phyloP scores from a whole-genome alignment of 1,284 basidiomycete species.

The Vanrija sp. region DNA sequence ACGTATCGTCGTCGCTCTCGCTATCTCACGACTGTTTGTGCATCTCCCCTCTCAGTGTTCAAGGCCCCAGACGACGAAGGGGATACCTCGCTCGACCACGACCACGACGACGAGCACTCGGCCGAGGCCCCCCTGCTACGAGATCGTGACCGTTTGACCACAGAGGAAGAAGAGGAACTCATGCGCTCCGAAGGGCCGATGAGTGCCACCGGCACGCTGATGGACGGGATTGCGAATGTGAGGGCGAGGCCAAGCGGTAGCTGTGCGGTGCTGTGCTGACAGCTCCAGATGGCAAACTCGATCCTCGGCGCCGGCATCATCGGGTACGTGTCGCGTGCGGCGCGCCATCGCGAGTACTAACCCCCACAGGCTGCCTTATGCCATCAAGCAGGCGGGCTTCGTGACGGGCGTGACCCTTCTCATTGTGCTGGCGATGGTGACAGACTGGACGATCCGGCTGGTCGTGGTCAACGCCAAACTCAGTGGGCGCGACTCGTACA shows the following conservation, averaged over 20 bases:
- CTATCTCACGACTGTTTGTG: too few relatives aligned
- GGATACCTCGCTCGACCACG: conserved; percentile 7
- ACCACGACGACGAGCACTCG: conserved; percentile 27
- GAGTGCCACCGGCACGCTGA: conserved; percentile 35
- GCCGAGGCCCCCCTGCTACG: conserved; percentile 24
- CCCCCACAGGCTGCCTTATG: conserved; percentile 75
- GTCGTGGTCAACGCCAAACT: conserved; percentile 95
- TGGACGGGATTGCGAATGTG: conserved; percentile 48
- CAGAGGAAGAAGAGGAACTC: conserved; percentile 23
- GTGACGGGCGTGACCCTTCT: conserved; percentile 79
- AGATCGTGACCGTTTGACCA: conserved; percentile 2
- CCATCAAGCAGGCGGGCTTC: conserved; percentile 87
- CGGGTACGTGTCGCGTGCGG: conserved; percentile 54
- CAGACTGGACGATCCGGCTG: conserved; percentile 97
- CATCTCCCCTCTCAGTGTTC: conserved; percentile 22
- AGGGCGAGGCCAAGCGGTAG: conserved; percentile 5
- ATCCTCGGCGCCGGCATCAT: conserved; percentile 95
- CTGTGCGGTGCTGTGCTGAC: conserved; percentile 4
- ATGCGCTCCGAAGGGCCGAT: conserved; percentile 29
- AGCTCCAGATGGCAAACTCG: conserved; percentile 68
- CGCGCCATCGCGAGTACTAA: not conserved
- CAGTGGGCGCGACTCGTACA: conserved; percentile 86
- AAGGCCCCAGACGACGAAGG: conserved; percentile 24
- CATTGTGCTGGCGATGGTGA: conserved; percentile 72
- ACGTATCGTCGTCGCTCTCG: too few relatives aligned